Base-by-base conservation (phyloP, 2,329 filamentous ascomycete genomes). In the Magnaporthales sp. region DNA sequence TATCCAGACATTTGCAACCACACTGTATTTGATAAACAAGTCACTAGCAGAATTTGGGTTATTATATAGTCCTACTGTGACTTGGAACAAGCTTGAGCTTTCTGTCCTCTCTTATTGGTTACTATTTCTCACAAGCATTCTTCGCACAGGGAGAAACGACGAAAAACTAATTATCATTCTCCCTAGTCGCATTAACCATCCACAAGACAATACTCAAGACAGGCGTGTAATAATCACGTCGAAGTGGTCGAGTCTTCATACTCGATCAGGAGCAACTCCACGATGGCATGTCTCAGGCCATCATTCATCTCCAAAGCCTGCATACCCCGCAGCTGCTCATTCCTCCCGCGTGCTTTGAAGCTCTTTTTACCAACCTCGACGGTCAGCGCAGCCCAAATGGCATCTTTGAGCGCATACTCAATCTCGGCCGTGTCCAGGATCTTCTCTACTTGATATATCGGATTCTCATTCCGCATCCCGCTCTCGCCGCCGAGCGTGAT, bases 401-500 rank as follows among this genome's bases (percentile, higher is more conserved):
- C 19, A 5, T 66, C 65, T n/a, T 66, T 66, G 15, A 66, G 32
- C 32, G 38, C 46, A 22, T 66, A 66, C 38, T 66, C 65, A 15
- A 66, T 58, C 60, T 66, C 24, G 26, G 65, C 65, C 9, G 27
- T 30, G 58, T 63, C 31, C 15, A 64, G 38, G 6, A 67, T 56
- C 22, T 38, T 9, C 32, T 56, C 22, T 15, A 58, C 38, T 8
- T 19, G 60, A 11, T 4, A 3, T 6, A 60, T 15, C 26, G 61
- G 10, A 24, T 64, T 19, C 31, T 51, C 24, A 9, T 11, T 19
- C 61, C 6, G 5, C 10, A 67, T 32, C 60, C 29, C 15, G 30
- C 29, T 24, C 1, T 30, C 46, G 9, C 29, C 38, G 29, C 58
- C 32, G n/a, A 69, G 27, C 27, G 26, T 22, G 13, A 63, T 26